phyloP scores from a whole-genome alignment of 1,284 basidiomycete species.

The Pterulicium gracile region DNA sequence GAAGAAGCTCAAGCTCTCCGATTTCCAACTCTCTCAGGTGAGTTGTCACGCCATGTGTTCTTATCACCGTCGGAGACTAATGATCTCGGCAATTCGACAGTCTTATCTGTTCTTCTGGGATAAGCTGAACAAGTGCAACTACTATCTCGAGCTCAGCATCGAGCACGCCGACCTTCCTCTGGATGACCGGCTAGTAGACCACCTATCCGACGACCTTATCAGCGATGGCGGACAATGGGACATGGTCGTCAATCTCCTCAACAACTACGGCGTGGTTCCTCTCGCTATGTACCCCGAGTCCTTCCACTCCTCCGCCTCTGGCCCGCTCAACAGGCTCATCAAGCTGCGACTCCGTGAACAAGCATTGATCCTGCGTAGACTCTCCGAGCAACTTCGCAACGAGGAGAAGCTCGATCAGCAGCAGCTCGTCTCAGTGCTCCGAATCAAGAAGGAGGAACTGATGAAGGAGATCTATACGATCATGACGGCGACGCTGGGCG shows the following conservation, averaged over 20 bases:
- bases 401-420: constrained; percentile 31
- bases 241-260: constrained; percentile 84
- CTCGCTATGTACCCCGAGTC: constrained; percentile 82
- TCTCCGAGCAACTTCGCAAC: constrained; percentile 41
- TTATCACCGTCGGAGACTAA: constrained; percentile 2
- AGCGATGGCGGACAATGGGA: constrained; percentile 94
- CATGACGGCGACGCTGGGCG: constrained; percentile 78
- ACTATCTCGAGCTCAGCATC: constrained; percentile 84
- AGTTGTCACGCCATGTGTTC: constrained; percentile 13
- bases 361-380: constrained; percentile 67
- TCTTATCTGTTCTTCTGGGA: constrained; percentile 91
- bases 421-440: constrained; percentile 37
- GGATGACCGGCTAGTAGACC: constrained; percentile 73
- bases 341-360: constrained; percentile 90
- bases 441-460: constrained; percentile 76
- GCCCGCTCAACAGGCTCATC: constrained; percentile 67
- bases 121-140: constrained; percentile 93
- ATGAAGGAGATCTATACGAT: constrained; percentile 84
- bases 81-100: too few relatives aligned
- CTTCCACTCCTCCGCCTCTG: constrained; percentile 67
- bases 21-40: constrained; percentile 86
- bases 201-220: constrained; percentile 71
- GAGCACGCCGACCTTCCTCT: constrained; percentile 73
- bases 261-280: constrained; percentile 79
- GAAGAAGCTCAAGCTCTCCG: constrained; percentile 75